phyloP scores from a whole-genome alignment of 331 rosid species.

The Spiraea crenata region DNA sequence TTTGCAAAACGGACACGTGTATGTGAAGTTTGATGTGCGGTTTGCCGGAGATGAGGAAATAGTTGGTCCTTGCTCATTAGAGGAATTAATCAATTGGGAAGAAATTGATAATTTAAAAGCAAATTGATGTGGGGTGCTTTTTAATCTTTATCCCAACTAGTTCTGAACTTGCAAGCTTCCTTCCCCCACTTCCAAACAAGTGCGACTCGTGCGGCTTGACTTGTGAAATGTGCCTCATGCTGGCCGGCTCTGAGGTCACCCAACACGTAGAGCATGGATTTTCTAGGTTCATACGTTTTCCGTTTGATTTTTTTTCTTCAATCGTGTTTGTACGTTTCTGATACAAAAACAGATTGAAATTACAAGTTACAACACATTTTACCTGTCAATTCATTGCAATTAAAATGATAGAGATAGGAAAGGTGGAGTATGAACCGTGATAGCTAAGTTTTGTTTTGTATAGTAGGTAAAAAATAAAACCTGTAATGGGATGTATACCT shows the following conservation, averaged over 20 bases:
- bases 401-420: no score
- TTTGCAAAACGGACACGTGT: neutral
- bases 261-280: neutral
- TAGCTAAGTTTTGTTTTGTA: no score
- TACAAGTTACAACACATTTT: no score
- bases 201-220: conserved; percentile 5
- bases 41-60: neutral
- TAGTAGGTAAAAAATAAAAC: no score
- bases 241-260: neutral
- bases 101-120: no score
- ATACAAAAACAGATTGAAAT: no score
- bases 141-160: neutral
- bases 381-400: no score
- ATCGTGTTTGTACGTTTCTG: no score
- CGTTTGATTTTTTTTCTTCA: neutral
- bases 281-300: neutral
- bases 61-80: neutral
- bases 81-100: no score
- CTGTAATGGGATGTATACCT: no score
- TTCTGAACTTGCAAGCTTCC: neutral
- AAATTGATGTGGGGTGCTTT: neutral
- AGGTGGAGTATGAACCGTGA: no score
- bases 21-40: neutral
- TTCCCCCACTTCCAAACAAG: neutral
- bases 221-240: neutral